Evolutionary conservation across 2,329 filamentous ascomycete species (phyloP).

Genomic region (Botryotinia calthae): DNA sequence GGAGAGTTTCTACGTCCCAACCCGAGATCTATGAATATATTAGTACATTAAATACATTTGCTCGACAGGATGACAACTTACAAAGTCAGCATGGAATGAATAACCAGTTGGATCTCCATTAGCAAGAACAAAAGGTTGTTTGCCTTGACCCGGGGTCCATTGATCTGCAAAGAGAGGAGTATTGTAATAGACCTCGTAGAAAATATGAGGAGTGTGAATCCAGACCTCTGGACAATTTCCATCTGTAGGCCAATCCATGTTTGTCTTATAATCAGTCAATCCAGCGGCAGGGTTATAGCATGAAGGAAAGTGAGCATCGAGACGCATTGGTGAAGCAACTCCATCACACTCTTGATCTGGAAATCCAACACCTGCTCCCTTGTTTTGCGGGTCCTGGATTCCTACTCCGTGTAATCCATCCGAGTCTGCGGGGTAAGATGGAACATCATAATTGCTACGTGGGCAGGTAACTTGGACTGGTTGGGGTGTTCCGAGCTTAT

Average conservation of each 20-base stretch:
- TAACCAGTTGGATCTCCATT: constrained; percentile 76
- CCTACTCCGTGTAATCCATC: constrained; percentile 53
- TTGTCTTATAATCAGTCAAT: constrained; percentile 54
- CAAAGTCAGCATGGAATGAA: constrained; percentile 76
- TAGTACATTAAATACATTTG: background rate
- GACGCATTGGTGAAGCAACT: constrained; percentile 62
- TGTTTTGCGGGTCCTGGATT: constrained; percentile 53
- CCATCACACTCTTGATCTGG: constrained; percentile 68
- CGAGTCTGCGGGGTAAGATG: constrained; percentile 54
- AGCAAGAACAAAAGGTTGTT: constrained; percentile 72
- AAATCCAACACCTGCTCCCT: constrained; percentile 61
- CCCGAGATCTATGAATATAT: constrained; percentile 66
- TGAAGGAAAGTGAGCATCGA: constrained; percentile 84
- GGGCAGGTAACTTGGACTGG: constrained; percentile 61
- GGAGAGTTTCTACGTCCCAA: constrained; percentile 68
- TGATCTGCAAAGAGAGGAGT: constrained; percentile 63
- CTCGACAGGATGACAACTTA: constrained; percentile 25
- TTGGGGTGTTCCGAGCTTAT: constrained; percentile 51
- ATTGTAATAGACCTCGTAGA: constrained; percentile 85
- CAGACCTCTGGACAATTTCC: constrained; percentile 71
- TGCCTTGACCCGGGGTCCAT: constrained; percentile 58
- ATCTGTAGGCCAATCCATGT: constrained; percentile 76
- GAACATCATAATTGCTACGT: constrained; percentile 42
- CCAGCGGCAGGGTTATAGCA: constrained; percentile 74
- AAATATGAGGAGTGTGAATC: constrained; percentile 68